Evolutionary conservation across 148 eudicot species (phyloP).

Genomic region (Rheum nobile): DNA sequence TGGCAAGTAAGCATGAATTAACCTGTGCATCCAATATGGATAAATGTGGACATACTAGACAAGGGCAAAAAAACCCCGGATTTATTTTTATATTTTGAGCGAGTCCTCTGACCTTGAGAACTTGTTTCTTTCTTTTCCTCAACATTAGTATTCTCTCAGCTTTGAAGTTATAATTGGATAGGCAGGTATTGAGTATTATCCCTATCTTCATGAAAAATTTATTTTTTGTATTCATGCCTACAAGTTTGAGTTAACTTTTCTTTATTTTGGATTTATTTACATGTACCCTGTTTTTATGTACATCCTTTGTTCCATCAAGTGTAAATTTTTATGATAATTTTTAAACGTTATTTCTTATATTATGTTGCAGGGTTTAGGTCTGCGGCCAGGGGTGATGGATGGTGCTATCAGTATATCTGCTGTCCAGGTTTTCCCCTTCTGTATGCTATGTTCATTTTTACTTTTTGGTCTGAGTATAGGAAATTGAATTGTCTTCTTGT

Average conservation of each 20-base stretch:
- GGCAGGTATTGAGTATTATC: neutral
- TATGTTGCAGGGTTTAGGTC: slow-evolving; percentile 58
- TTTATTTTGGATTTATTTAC: neutral
- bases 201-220: neutral
- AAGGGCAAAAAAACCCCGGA: neutral
- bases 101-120: neutral
- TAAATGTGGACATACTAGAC: neutral
- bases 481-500: neutral
- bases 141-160: neutral
- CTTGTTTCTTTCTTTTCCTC: neutral
- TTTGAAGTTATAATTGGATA: neutral
- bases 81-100: neutral
- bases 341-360: neutral
- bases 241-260: neutral
- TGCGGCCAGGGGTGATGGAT: slow-evolving; percentile 80
- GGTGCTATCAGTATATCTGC: slow-evolving; percentile 99
- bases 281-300: neutral
- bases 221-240: neutral
- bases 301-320: neutral
- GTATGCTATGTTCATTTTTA: neutral
- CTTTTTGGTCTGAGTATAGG: neutral
- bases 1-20: neutral
- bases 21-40: neutral
- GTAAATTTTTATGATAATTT: neutral
- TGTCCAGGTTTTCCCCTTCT: slow-evolving; percentile 56